Evolutionary conservation across 306 rosid species (phyloP).

Genomic region (Coriaria nepalensis): DNA sequence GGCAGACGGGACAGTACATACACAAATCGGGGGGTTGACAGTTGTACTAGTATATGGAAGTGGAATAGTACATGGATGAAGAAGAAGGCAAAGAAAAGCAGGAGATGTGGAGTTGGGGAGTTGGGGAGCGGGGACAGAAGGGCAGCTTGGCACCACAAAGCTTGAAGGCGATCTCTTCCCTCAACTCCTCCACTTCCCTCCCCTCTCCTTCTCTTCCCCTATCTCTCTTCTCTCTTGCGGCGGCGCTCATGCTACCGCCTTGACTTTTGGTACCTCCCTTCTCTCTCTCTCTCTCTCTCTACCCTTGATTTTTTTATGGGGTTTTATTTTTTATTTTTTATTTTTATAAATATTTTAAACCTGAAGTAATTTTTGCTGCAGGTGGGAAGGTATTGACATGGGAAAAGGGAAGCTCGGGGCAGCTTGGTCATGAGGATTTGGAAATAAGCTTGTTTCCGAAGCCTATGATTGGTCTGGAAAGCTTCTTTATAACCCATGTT

Average conservation of each 20-base stretch:
- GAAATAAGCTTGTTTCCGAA: slow-evolving; percentile 39
- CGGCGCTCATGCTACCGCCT: slow-evolving; percentile 75
- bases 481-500: slow-evolving; percentile 33
- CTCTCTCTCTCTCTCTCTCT: neutral
- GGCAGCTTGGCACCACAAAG: slow-evolving; percentile 50
- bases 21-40: too few species aligned
- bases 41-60: neutral
- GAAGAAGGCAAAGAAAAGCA: slow-evolving; percentile 5
- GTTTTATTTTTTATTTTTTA: neutral
- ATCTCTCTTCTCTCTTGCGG: slow-evolving; percentile 63
- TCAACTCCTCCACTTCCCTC: slow-evolving; percentile 40
- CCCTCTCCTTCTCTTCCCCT: slow-evolving; percentile 21
- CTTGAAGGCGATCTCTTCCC: slow-evolving; percentile 56
- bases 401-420: slow-evolving; percentile 89
- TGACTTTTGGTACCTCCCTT: slow-evolving; percentile 39
- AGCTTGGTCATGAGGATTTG: slow-evolving; percentile 56
- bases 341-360: neutral
- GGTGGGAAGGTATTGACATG: slow-evolving; percentile 71
- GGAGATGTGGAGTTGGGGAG: slow-evolving; percentile 91
- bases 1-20: too few species aligned
- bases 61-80: neutral
- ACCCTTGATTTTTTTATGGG: neutral
- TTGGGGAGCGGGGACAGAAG: slow-evolving; percentile 98
- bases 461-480: slow-evolving; percentile 36
- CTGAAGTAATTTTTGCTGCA: slow-evolving; percentile 7